Base-by-base conservation (phyloP, 306 rosid genomes). In the Vigna mungo region DNA sequence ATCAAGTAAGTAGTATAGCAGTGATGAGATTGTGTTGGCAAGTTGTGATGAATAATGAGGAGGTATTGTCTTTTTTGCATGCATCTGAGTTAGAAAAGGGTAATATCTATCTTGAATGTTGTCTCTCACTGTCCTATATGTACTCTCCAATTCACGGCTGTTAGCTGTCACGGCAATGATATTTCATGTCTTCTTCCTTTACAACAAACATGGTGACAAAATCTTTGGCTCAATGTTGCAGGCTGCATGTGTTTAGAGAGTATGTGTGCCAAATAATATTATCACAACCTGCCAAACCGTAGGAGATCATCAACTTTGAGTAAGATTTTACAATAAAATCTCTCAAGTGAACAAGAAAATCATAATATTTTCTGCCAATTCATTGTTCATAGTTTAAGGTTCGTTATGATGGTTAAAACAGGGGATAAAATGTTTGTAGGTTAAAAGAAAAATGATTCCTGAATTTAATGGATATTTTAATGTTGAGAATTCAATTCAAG, bases 41-140 rank as follows among this genome's bases (percentile, higher is more conserved):
- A 55, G 16, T 86, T 77, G 89, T 84, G 25, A 88, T 89, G 48
- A 89, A 96, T 84, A 89, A 89, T 55, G 82, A 88, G 63, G 10
- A 25, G 27, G 4, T 27, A 1, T 12, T 58, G 37, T 58, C 63
- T 25, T 36, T 58, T 58, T 58, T 67, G 66, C 39, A 46, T 53
- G 21, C 63, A 17, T 64, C 74, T 65, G 18, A 21, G 47, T 12
- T 21, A 9, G 17, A 58, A 48, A 23, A 16, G 3, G 8, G 18
- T 23, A 30, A 25, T 25, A 67, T 64, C 34, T 56, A 44, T 65
- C 8, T 56, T 9, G 56, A 44, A 43, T 51, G 27, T 73, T 37
- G 55, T 30, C 17, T 59, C 64, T 66, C 27, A 11, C 4, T 66
- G 74, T 20, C 84, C 56, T 34, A 8, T n/a, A 9, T 36, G 23